A percentile compares a stretch with the other conserved stretches of the same genome.
Evolutionary conservation across 1,284 basidiomycete species (phyloP).

Genomic region (Puccinia brachypodii): DNA sequence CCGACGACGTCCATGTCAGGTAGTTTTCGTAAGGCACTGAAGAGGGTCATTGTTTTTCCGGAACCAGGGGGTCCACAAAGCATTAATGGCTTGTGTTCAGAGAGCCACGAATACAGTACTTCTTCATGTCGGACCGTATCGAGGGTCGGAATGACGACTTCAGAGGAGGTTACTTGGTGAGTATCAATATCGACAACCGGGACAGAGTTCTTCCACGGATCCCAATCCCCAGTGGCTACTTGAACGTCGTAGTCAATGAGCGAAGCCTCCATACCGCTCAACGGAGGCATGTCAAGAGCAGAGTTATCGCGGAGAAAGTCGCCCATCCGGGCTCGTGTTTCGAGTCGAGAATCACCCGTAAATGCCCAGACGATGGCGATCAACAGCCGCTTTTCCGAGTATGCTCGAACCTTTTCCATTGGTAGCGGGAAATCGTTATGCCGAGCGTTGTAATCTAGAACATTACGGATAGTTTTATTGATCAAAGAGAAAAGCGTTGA

Average conservation of each 20-base stretch:
- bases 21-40: constrained; percentile 93
- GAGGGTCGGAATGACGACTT: constrained; percentile 96
- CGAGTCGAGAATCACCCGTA: constrained; percentile 89
- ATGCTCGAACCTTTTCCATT: constrained; percentile 80
- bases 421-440: constrained; percentile 92
- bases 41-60: constrained; percentile 99
- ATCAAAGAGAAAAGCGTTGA: constrained; percentile 94
- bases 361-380: constrained; percentile 97
- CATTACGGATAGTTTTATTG: constrained; percentile 91
- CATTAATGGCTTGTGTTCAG: constrained; percentile 98
- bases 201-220: constrained; percentile 85
- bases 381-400: constrained; percentile 84
- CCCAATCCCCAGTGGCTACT: constrained; percentile 80
- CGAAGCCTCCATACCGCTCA: constrained; percentile 68
- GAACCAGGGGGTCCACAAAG: constrained; percentile 98
- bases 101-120: constrained; percentile 96
- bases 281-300: constrained; percentile 78
- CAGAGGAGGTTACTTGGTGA: constrained; percentile 88
- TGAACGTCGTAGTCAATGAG: constrained; percentile 96
- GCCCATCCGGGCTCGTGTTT: constrained; percentile 84
- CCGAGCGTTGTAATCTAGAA: constrained; percentile 91
- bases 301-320: constrained; percentile 81
- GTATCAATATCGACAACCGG: constrained; percentile 96
- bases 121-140: constrained; percentile 99
- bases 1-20: constrained; percentile 99